Evolutionary conservation across 208 protist species (phyloP).

Genomic region (Crithidia expoeki): DNA sequence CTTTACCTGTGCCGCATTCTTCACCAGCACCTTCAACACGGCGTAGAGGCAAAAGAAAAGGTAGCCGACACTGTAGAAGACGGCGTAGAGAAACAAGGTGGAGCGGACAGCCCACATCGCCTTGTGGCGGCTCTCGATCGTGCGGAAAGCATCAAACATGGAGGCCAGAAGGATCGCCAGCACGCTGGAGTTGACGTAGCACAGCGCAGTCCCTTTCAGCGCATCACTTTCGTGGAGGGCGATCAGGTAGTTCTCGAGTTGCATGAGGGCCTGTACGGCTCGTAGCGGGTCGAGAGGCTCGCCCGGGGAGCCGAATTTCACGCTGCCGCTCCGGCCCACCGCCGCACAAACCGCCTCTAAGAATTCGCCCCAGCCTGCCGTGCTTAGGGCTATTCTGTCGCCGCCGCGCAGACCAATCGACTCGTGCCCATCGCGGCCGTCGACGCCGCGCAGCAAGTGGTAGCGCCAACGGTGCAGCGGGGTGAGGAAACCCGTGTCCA

Average conservation of each 20-base stretch:
- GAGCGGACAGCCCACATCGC: constrained; percentile 44
- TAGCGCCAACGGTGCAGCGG: constrained; percentile 60
- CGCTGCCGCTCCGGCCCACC: constrained; percentile 26
- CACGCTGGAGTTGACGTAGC: constrained; percentile 42
- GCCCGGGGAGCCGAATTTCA: constrained; percentile 32
- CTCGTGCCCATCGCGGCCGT: constrained; percentile 44
- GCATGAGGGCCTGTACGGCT: constrained; percentile 70
- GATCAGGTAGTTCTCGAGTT: constrained; percentile 80
- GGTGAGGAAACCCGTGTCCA: constrained; percentile 68
- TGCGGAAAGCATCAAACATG: constrained; percentile 77
- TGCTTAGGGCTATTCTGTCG: constrained; percentile 49
- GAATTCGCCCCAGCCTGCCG: constrained; percentile 73
- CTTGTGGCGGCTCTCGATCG: constrained; percentile 43
- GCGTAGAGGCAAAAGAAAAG: constrained; percentile 59
- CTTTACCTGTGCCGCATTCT: constrained; percentile 72
- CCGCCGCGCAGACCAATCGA: constrained; percentile 29
- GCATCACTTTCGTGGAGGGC: constrained; percentile 57
- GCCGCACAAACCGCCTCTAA: constrained; percentile 58
- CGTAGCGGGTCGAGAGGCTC: constrained; percentile 59
- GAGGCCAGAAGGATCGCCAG: constrained; percentile 50
- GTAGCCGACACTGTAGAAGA: constrained; percentile 53
- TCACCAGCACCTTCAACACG: constrained; percentile 67
- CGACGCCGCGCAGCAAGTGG: constrained; percentile 38
- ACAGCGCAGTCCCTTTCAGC: constrained; percentile 49
- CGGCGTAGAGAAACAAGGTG: constrained; percentile 46